These are phyloP conservation scores for Coemansia sp. DNA, from an alignment of 192 early-diverging fungal species.

Conservation along the genomic window DNA sequence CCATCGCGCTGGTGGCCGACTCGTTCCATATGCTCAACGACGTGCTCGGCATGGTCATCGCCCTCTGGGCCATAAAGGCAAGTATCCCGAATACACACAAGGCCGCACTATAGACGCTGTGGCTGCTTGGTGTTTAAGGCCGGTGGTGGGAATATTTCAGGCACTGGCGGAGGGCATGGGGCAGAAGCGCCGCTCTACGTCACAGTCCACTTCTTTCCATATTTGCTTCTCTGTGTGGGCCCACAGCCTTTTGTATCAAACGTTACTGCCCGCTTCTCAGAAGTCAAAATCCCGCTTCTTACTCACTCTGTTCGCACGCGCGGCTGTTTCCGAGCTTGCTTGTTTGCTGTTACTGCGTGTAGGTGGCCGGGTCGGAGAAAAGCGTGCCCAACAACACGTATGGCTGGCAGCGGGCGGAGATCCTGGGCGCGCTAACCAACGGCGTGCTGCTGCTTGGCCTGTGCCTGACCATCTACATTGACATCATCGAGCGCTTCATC, in stretches of 20 bases:
- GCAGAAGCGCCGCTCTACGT: too few species aligned
- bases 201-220: too few species aligned
- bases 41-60: constrained; percentile 71
- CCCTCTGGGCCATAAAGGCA: constrained; percentile 74
- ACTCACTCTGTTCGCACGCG: constrained; percentile 15
- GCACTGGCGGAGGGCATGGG: too few species aligned
- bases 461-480: constrained; percentile 85
- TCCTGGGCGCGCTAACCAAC: constrained; percentile 90
- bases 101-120: too few species aligned
- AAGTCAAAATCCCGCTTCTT: background rate
- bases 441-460: constrained; percentile 87
- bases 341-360: constrained; percentile 2
- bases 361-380: constrained; percentile 60
- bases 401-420: constrained; percentile 88
- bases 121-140: too few species aligned
- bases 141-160: too few species aligned
- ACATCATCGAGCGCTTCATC: constrained; percentile 81
- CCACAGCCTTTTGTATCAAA: background rate
- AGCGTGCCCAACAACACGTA: constrained; percentile 69
- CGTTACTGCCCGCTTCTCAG: background rate
- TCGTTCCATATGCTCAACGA: constrained; percentile 93
- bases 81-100: background rate
- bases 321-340: too few species aligned
- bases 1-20: constrained; percentile 84
- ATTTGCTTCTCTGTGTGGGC: background rate